Evolutionary conservation across 495 filamentous ascomycete genomes (phyloP).

Genomic region (Penicillium riverlandense): DNA sequence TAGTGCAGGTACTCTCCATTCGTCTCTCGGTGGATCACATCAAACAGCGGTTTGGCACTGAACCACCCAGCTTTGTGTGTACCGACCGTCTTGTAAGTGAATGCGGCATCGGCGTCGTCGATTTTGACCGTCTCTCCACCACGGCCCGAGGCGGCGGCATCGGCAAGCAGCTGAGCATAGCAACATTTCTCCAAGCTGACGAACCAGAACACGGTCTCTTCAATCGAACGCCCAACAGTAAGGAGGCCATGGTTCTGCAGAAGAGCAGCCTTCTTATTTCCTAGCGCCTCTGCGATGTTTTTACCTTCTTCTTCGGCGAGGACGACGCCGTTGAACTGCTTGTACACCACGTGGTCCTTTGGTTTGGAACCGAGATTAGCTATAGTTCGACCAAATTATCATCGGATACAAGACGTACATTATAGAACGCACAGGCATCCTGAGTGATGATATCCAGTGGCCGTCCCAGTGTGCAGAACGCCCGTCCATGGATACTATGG

Average conservation of each 20-base stretch:
- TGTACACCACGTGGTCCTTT: constrained; percentile 56
- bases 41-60: constrained; percentile 65
- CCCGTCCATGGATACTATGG: constrained; percentile 63
- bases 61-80: constrained; percentile 59
- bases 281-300: constrained; percentile 58
- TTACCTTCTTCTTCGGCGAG: constrained; percentile 62
- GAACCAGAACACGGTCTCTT: constrained; percentile 68
- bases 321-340: constrained; percentile 66
- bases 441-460: constrained; percentile 67
- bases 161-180: constrained; percentile 67
- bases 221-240: constrained; percentile 49
- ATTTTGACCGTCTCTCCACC: constrained; percentile 62
- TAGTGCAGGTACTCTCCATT: constrained; percentile 50
- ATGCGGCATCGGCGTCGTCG: constrained; percentile 57
- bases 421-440: constrained; percentile 62
- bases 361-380: constrained; percentile 19
- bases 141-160: constrained; percentile 61
- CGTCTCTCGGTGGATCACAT: constrained; percentile 61
- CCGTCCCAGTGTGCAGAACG: constrained; percentile 60
- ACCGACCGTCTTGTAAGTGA: constrained; percentile 62
- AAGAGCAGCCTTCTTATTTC: constrained; percentile 61
- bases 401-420: constrained; percentile 18
- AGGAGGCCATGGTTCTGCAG: constrained; percentile 64
- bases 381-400: background rate
- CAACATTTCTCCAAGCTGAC: constrained; percentile 68